Percentiles rank a stretch among this genome's conserved stretches.
These are phyloP conservation scores for Inga oerstediana DNA, from an alignment of 306 rosid genomes.

Conservation along the genomic window DNA sequence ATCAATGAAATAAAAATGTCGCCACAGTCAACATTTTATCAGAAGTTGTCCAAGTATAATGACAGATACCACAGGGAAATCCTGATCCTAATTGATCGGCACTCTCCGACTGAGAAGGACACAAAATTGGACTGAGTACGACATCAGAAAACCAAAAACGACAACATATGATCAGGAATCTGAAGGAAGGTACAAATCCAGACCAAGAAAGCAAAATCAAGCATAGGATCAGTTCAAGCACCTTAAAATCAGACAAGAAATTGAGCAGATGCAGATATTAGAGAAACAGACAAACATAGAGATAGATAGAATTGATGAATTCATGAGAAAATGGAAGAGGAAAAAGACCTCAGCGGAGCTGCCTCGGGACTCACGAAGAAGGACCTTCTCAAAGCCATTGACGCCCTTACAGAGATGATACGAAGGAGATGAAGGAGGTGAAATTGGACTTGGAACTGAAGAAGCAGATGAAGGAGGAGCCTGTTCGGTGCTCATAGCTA, in stretches of 20 bases:
- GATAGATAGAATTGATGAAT: neutral
- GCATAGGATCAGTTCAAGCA: constrained; percentile 33
- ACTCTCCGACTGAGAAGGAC: neutral
- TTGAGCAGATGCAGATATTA: neutral
- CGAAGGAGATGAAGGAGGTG: constrained; percentile 27
- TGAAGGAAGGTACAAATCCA: constrained; percentile 1
- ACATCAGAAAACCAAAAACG: constrained; percentile 15
- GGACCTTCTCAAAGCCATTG: constrained; percentile 73
- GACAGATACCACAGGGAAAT: constrained; percentile 6
- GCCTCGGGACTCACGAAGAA: constrained; percentile 68
- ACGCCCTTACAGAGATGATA: constrained; percentile 56
- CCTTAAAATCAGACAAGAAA: neutral
- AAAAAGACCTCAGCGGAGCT: constrained; percentile 59
- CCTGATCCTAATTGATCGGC: constrained; percentile 39
- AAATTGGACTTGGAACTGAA: constrained; percentile 24
- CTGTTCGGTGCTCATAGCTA: constrained; percentile 54
- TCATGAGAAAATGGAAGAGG: neutral
- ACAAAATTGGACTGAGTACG: neutral
- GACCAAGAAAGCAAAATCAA: neutral
- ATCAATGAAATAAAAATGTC: constrained; percentile 17
- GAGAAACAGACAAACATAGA: neutral
- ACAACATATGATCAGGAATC: constrained; percentile 1
- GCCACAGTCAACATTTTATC: constrained; percentile 1
- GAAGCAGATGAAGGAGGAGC: constrained; percentile 23
- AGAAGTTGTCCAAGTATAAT: neutral